phyloP scores from a whole-genome alignment of 176 grass and related monocot species.

The Themeda triandra region DNA sequence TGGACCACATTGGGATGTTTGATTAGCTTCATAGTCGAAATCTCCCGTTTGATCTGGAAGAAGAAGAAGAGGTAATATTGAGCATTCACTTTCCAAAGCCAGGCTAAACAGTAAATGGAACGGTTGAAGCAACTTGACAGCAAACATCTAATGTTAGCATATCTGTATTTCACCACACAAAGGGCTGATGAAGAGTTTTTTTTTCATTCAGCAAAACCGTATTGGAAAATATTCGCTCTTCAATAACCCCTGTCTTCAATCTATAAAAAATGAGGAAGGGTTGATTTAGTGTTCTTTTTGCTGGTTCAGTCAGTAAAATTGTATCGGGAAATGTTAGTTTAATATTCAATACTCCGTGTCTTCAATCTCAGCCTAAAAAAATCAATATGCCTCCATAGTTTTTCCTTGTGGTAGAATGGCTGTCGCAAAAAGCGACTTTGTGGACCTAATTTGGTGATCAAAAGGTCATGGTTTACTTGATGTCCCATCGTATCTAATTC shows the following conservation, averaged over 20 bases:
- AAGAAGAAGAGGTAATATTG: not conserved
- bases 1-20: constrained; percentile 94
- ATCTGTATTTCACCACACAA: not conserved
- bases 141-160: not conserved
- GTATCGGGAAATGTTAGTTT: not conserved
- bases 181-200: not conserved
- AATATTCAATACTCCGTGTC: not conserved
- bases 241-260: not conserved
- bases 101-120: not conserved
- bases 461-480: not conserved
- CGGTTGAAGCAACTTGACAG: not conserved
- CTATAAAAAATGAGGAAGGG: too few relatives aligned
- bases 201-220: not conserved
- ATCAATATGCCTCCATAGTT: too few relatives aligned
- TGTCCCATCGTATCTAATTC: too few relatives aligned
- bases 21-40: constrained; percentile 96
- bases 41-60: constrained; percentile 90
- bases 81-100: not conserved
- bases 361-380: not conserved
- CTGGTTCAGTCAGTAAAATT: too few relatives aligned
- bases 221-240: not conserved
- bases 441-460: not conserved
- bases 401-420: not conserved
- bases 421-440: not conserved
- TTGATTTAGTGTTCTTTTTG: too few relatives aligned